phyloP scores from a whole-genome alignment of 2,329 filamentous ascomycete species.

The Calonectria hongkongensis region DNA sequence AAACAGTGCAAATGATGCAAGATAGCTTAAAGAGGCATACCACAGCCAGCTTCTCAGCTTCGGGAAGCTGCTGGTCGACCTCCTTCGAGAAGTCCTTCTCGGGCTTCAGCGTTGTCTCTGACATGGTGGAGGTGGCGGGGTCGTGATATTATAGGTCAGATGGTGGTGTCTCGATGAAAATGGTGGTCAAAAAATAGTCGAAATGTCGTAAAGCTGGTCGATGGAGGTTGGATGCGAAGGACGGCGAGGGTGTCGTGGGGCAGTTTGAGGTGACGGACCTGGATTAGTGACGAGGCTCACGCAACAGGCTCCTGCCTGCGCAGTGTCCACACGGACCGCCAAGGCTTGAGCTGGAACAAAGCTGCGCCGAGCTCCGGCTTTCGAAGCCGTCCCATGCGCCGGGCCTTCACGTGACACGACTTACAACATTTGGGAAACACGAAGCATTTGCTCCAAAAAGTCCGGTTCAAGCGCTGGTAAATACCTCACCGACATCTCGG shows the following conservation, averaged over 20 bases:
- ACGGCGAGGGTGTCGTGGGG: constrained; percentile 47
- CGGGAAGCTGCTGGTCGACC: constrained; percentile 91
- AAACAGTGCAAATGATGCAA: not conserved
- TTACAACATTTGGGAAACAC: constrained; percentile 14
- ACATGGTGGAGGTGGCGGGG: constrained; percentile 73
- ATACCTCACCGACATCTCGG: constrained; percentile 9
- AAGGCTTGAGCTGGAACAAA: constrained; percentile 46
- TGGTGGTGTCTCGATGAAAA: not conserved
- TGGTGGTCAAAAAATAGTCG: constrained; percentile 4
- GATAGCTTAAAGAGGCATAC: constrained; percentile 70
- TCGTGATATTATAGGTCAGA: constrained; percentile 35
- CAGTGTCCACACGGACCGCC: constrained; percentile 44
- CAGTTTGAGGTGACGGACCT: constrained; percentile 53
- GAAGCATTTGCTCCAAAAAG: constrained; percentile 12
- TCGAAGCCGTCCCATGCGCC: not conserved
- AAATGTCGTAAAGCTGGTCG: constrained; percentile 35
- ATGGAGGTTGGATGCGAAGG: constrained; percentile 47
- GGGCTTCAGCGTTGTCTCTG: constrained; percentile 89
- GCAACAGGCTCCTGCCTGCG: constrained; percentile 63
- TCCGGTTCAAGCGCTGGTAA: constrained; percentile 1
- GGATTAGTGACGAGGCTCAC: constrained; percentile 59
- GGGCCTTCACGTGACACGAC: constrained; percentile 1
- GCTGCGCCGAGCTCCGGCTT: constrained; percentile 28
- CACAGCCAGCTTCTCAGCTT: constrained; percentile 92
- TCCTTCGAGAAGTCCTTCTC: constrained; percentile 99